phyloP scores from a whole-genome alignment of 2,329 filamentous ascomycete species.

The Zopfia rhizophila region DNA sequence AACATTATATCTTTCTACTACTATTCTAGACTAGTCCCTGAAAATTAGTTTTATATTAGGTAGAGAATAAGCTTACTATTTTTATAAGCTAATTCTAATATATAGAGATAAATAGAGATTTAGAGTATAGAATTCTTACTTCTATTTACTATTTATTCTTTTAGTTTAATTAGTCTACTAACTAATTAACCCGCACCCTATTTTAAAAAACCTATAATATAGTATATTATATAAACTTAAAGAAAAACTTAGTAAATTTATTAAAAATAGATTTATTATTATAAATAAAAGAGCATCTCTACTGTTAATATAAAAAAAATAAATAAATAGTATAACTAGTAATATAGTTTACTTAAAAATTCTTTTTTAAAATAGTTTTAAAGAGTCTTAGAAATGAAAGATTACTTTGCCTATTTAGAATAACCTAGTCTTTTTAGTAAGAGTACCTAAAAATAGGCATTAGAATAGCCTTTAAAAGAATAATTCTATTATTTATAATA shows the following conservation, averaged over 20 bases:
- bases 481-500: no score
- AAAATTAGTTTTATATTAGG: no score
- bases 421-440: slow-evolving; percentile 1
- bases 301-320: slow-evolving; percentile 6
- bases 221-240: slow-evolving; percentile 3
- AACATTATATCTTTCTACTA: background rate
- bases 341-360: slow-evolving; percentile 5
- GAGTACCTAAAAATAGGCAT: slow-evolving; percentile 9
- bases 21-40: no score
- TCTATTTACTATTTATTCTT: no score
- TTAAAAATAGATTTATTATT: slow-evolving; percentile 11
- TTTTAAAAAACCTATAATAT: no score
- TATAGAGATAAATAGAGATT: no score
- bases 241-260: slow-evolving; percentile 9
- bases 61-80: no score
- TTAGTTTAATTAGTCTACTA: no score
- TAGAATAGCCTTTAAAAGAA: no score
- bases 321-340: slow-evolving; percentile 5
- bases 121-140: no score
- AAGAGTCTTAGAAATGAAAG: slow-evolving; percentile 8
- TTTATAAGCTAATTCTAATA: no score
- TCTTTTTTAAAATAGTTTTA: slow-evolving; percentile 2
- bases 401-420: slow-evolving; percentile 2
- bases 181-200: no score
- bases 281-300: slow-evolving; percentile 11